Percentiles rank a stretch among this genome's conserved stretches.
Conservation (phyloP, 495 filamentous ascomycete genomes). For the Aspergillus carlsbadensis region DNA sequence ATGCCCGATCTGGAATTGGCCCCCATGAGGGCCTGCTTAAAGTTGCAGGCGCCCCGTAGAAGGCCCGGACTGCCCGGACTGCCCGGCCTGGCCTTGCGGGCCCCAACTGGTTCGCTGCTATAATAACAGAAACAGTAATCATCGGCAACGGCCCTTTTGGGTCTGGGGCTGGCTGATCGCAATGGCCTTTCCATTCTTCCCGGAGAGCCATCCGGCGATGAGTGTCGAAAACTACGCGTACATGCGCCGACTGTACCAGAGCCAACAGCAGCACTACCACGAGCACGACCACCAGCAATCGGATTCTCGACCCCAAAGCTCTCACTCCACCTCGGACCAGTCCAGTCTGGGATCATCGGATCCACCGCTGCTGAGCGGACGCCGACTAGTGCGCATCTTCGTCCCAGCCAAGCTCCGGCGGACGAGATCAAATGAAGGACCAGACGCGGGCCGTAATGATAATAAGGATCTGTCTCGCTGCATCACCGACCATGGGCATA, state of each 20-base stretch:
- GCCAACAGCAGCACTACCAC: neutral
- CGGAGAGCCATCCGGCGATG: slow-evolving; percentile 1
- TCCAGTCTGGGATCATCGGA: neutral
- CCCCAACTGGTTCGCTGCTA: no score
- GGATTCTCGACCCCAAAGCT: neutral
- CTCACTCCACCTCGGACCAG: neutral
- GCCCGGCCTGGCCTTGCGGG: no score
- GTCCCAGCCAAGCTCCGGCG: neutral
- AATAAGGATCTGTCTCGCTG: no score
- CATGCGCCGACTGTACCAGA: slow-evolving; percentile 2
- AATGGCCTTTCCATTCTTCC: slow-evolving; percentile 6
- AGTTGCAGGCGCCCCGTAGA: no score
- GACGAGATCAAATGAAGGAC: neutral
- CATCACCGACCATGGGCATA: neutral
- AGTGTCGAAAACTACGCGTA: slow-evolving; percentile 2
- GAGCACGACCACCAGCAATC: neutral
- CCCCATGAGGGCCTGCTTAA: no score
- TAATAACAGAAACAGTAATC: no score
- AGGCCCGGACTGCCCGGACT: no score
- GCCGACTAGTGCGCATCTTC: neutral
- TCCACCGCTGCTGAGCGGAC: neutral
- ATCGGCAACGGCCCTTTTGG: no score
- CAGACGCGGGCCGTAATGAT: neutral
- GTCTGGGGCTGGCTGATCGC: neutral
- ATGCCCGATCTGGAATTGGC: no score